Evolutionary conservation across 2,329 filamentous ascomycete species (phyloP), one percentile per base, ranked within the genome.

Genomic region (Trematosphaeria pertusa): DNA sequence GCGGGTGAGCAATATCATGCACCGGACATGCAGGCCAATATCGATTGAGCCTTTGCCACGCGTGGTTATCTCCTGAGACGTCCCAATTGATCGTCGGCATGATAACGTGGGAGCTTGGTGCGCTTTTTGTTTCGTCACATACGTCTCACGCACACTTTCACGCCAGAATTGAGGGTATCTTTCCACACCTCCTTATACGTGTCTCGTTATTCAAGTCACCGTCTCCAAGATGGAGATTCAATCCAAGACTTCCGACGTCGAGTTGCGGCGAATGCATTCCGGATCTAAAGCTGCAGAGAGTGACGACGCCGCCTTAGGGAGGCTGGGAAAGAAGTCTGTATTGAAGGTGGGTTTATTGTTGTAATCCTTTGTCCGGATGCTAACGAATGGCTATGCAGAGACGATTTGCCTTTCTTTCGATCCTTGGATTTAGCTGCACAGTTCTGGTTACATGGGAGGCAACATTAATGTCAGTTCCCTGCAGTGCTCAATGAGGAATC

Each of bases 401-500:
- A 22, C 58, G 54, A 12, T 67, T 67, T 43, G 52, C 59, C 2
- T 66, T 66, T 14, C 45, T 66, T 2, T 55, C 58, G 0, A 63
- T 64, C 21, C 24, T 66, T 2, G 62, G 63, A 4, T 62, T 64
- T 40, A 63, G 57, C 17, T 66, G 62, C 34, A 64, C 61, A 1
- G 55, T 66, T 12, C 39, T 67, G 46, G 54, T 63, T 7, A 65
- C 64, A 7, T 67, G 64, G 64, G 64, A 66, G 37, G 61, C 46
- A 1, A 57, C 54, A 22, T 32, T 67, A 12, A 46, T 59, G 62
- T 65, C 37, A 20, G 63, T 43, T 19, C n/a, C n/a, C 11, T 30
- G 30, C 14, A 12, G 7, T 4, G 4, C 1, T 10, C 15, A 3
- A n/a, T 12, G 30, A 3, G 8, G n/a, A 17, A 14, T 9, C 7